Evolutionary conservation across 2,329 filamentous ascomycete species (phyloP).

Genomic region (Fusarium sp.): DNA sequence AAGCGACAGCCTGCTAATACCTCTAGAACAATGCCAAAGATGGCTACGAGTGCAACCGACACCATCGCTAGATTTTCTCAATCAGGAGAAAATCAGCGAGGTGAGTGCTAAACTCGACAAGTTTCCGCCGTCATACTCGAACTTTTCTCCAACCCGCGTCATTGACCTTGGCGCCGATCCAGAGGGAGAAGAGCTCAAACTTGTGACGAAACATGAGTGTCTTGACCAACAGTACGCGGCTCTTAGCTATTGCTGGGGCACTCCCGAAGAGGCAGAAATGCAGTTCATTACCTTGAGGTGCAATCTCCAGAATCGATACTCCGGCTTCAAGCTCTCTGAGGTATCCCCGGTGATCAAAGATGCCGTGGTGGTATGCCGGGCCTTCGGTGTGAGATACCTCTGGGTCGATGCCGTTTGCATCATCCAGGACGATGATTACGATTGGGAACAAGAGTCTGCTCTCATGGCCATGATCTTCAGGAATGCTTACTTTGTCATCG

Average conservation of each 20-base stretch:
- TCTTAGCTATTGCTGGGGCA: slow-evolving; percentile 20
- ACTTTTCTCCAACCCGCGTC: background rate
- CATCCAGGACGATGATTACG: slow-evolving; percentile 8
- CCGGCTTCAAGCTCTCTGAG: background rate
- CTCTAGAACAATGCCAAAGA: background rate
- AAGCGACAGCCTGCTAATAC: background rate
- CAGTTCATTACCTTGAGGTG: background rate
- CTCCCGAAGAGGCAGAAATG: background rate
- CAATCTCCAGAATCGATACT: background rate
- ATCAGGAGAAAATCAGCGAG: background rate
- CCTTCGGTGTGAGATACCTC: background rate
- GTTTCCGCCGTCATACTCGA: background rate
- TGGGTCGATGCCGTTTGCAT: slow-evolving; percentile 23
- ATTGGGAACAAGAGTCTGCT: slow-evolving; percentile 8
- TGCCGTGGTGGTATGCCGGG: background rate
- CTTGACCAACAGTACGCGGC: background rate
- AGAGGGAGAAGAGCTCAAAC: background rate
- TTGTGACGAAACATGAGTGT: background rate
- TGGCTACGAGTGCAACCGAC: background rate
- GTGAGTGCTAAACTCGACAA: background rate
- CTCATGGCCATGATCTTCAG: slow-evolving; percentile 2
- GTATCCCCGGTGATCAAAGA: background rate
- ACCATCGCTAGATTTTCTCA: background rate
- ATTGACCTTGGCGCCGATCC: background rate
- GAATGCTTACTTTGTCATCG: background rate